These are phyloP conservation scores for Sclerotinia spermophila DNA, from an alignment of 2,329 filamentous ascomycete species.

Conservation along the genomic window DNA sequence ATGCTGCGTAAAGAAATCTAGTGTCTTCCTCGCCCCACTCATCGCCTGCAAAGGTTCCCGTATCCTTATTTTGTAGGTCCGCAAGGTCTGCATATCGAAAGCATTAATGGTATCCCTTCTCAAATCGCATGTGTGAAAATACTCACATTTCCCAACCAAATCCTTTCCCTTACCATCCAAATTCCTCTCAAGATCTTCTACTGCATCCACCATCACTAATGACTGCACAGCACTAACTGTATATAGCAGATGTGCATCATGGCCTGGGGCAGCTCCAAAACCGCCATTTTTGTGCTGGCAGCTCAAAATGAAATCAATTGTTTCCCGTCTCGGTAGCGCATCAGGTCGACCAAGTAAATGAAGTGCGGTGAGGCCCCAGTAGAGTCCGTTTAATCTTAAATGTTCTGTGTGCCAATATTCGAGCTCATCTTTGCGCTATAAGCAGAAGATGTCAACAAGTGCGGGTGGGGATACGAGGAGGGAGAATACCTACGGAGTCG, in stretches of 20 bases:
- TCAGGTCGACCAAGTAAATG: constrained; percentile 80
- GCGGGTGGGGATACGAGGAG: constrained; percentile 22
- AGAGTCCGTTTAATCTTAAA: constrained; percentile 88
- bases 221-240: constrained; percentile 95
- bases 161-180: constrained; percentile 54
- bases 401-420: constrained; percentile 99
- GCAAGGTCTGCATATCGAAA: constrained; percentile 62
- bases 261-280: constrained; percentile 88
- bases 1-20: constrained; percentile 83
- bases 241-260: constrained; percentile 94
- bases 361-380: constrained; percentile 90
- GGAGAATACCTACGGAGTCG: constrained; percentile 63
- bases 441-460: constrained; percentile 35
- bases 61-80: constrained; percentile 71
- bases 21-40: constrained; percentile 97
- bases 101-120: constrained; percentile 20
- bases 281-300: constrained; percentile 87
- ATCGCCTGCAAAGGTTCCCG: constrained; percentile 88
- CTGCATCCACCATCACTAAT: constrained; percentile 77
- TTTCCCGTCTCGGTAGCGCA: constrained; percentile 73
- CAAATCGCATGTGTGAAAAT: constrained; percentile 7
- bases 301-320: constrained; percentile 91
- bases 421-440: constrained; percentile 80
- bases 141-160: constrained; percentile 76
- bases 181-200: constrained; percentile 72